Evolutionary conservation across 2,329 filamentous ascomycete genomes (phyloP).

Genomic region (Gaeumannomyces tritici): DNA sequence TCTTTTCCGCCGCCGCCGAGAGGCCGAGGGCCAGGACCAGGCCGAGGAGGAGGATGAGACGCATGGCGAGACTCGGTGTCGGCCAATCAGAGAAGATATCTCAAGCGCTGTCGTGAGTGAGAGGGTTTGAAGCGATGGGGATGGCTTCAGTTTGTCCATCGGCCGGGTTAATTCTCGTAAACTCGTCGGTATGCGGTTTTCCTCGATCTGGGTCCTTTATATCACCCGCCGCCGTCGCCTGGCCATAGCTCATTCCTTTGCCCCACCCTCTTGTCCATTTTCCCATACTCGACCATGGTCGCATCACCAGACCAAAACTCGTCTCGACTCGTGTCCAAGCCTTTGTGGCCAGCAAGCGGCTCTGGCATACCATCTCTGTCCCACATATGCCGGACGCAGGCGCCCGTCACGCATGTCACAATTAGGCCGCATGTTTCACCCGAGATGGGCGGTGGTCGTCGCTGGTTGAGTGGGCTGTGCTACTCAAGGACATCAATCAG

Average conservation of each 20-base stretch:
- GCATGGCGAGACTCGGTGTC: background rate
- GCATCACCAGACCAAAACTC: background rate
- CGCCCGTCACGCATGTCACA: background rate
- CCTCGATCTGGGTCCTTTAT: background rate
- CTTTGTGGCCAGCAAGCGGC: background rate
- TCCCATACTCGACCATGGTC: no score
- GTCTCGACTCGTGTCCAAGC: background rate
- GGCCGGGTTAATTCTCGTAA: background rate
- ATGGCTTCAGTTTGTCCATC: background rate
- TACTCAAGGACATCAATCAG: no score
- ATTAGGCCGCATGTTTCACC: background rate
- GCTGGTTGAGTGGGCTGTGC: background rate
- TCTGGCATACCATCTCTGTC: background rate
- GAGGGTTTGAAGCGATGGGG: background rate
- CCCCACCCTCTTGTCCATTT: background rate
- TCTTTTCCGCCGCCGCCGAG: background rate
- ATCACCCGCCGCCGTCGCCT: background rate
- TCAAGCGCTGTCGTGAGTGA: background rate
- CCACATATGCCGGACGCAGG: background rate
- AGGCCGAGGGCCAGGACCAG: background rate
- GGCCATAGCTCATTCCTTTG: background rate
- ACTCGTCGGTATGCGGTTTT: background rate
- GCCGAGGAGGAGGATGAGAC: background rate
- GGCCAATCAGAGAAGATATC: background rate
- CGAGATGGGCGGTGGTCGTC: background rate